Evolutionary conservation across 257 asterid species (phyloP), one percentile per base, ranked within the genome.

Genomic region (Solanum appendiculatum): DNA sequence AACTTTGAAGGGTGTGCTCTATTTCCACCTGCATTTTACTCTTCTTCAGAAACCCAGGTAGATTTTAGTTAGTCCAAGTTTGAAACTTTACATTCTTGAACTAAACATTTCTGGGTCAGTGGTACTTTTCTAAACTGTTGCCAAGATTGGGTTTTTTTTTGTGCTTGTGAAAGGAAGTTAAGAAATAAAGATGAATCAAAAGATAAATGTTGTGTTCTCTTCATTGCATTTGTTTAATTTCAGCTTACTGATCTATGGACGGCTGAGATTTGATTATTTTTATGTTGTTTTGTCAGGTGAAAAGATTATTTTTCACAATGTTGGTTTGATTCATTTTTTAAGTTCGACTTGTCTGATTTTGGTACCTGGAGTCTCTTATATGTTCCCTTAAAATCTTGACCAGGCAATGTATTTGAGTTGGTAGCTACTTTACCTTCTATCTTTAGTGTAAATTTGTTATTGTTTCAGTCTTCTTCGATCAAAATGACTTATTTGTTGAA

Each of bases 51-150:
- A n/a, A 75, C 69, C 37, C 48, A 42, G 18, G 10, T 21, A 29
- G 37, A 44, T 69, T 85, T 36, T 44, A 12, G 7, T 36, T 46
- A 46, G 25, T 85, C 15, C 37, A 42, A 9, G 33, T 34, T 84
- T 84, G 80, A 44, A 84, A 88, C 89, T 89, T 88, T 84, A 84
- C 70, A 69, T 91, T 80, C 36, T 36, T 23, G 64, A 25, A 82
- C 85, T 77, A 85, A 27, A 23, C 86, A 84, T 86, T 66, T 82
- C 84, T 82, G 82, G 87, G 92, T 86, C 89, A 91, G 89, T 91
- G 84, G 39, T 72, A 78, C 29, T 82, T 70, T 85, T 70, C 68
- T 72, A 77, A 82, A 82, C 77, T 77, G 73, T 46, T 29, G 87
- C 86, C 25, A 84, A 25, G 89, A 63, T 84, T 63, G 37, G 5